Conservation (phyloP, 345 rosid genomes). For the Pugionium cornutum region DNA sequence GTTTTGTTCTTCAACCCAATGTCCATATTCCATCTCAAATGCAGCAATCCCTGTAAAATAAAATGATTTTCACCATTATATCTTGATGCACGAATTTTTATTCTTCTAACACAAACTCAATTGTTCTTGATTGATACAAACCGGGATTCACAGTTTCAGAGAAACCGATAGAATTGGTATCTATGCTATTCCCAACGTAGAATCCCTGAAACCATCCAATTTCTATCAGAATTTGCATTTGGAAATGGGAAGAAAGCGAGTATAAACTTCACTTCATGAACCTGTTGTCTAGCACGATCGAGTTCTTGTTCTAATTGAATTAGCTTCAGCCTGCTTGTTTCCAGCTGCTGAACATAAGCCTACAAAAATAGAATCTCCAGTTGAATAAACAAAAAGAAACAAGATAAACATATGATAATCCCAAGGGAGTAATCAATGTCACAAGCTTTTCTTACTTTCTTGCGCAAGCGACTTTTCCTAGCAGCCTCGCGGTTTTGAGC, state of each 20-base stretch:
- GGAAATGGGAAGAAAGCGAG: background rate
- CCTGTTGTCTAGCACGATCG: conserved; percentile 65
- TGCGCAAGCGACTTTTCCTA: conserved; percentile 92
- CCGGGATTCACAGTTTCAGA: conserved; percentile 68
- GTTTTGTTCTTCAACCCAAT: conserved; percentile 84
- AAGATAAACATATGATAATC: background rate
- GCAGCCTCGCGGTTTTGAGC: conserved; percentile 99
- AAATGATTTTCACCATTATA: background rate
- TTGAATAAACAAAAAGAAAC: conserved; percentile 13
- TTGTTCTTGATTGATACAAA: conserved; percentile 39
- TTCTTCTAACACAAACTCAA: background rate
- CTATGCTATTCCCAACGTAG: conserved; percentile 57
- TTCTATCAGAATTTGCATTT: background rate
- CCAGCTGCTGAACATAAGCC: conserved; percentile 98
- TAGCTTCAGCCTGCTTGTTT: conserved; percentile 83
- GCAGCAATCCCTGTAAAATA: conserved; percentile 57
- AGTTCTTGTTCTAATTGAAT: conserved; percentile 87
- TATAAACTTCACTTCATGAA: background rate
- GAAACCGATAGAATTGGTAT: conserved; percentile 54
- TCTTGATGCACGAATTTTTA: background rate
- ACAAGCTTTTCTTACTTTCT: conserved; percentile 55
- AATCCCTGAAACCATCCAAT: conserved; percentile 54
- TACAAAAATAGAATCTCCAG: conserved; percentile 34
- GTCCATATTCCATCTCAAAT: conserved; percentile 86
- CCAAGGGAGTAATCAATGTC: background rate